Conservation (phyloP, 2,329 filamentous ascomycete species). For the Plenodomus biglobosus region DNA sequence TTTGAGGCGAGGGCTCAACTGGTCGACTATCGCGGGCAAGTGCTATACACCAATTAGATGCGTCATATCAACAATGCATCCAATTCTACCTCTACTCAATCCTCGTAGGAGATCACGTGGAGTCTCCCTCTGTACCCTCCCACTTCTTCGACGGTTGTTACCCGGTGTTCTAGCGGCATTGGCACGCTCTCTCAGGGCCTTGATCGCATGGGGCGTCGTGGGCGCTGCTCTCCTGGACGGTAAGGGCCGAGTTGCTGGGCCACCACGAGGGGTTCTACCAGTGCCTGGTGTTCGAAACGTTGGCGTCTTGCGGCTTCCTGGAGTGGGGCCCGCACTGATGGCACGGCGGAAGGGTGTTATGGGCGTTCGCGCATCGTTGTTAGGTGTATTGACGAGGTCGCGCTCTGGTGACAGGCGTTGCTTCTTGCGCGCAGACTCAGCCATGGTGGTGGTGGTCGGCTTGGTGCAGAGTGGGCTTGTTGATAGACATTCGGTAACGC, state of each 20-base stretch:
- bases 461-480: conserved; percentile 18
- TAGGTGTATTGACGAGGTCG: conserved; percentile 30
- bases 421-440: conserved; percentile 42
- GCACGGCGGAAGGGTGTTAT: conserved; percentile 42
- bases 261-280: conserved; percentile 39
- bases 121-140: conserved; percentile 55
- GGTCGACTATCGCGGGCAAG: conserved; percentile 53
- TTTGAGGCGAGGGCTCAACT: conserved; percentile 51
- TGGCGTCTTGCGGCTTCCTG: conserved; percentile 36
- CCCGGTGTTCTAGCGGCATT: conserved; percentile 55
- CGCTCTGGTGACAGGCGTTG: conserved; percentile 37
- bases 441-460: conserved; percentile 28
- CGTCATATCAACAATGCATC: not conserved
- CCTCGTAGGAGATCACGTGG: conserved; percentile 57
- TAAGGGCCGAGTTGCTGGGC: conserved; percentile 36
- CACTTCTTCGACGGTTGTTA: conserved; percentile 52
- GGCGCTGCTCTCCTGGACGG: conserved; percentile 47
- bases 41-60: conserved; percentile 35
- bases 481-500: conserved; percentile 25
- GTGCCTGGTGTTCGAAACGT: conserved; percentile 41
- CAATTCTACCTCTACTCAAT: conserved; percentile 53
- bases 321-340: conserved; percentile 37
- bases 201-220: conserved; percentile 58
- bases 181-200: conserved; percentile 56
- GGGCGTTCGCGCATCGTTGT: conserved; percentile 19